phyloP scores from a whole-genome alignment of 805 yeast genomes.

The Kazachstania bromeliacearum region DNA sequence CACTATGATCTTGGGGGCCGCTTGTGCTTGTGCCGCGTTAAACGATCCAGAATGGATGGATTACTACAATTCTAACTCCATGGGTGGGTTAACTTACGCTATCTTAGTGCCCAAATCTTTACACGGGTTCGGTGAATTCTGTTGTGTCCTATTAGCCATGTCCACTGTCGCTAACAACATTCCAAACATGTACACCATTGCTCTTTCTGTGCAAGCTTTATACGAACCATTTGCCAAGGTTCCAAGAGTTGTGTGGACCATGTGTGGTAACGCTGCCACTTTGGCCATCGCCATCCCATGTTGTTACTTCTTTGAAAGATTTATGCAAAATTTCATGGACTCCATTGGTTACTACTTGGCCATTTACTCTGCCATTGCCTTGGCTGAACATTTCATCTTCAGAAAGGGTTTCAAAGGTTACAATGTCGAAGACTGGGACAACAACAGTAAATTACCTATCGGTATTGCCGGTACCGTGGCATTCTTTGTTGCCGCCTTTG shows the following conservation, averaged over 20 bases:
- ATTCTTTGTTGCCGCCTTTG: constrained; percentile 74
- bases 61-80: constrained; percentile 42
- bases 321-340: constrained; percentile 81
- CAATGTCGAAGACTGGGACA: constrained; percentile 51
- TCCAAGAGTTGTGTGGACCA: constrained; percentile 78
- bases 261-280: constrained; percentile 61
- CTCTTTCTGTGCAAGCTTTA: constrained; percentile 73
- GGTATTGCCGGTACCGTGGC: constrained; percentile 74
- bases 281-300: constrained; percentile 86
- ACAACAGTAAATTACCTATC: constrained; percentile 49
- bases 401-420: constrained; percentile 53
- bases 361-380: constrained; percentile 62
- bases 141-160: constrained; percentile 72
- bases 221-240: constrained; percentile 63
- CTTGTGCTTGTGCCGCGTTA: constrained; percentile 59
- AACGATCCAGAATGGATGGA: constrained; percentile 37
- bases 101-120: constrained; percentile 68
- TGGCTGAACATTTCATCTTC: constrained; percentile 75
- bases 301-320: constrained; percentile 57
- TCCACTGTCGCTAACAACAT: constrained; percentile 85
- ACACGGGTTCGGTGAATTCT: constrained; percentile 82
- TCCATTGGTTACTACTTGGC: constrained; percentile 87
- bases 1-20: constrained; percentile 76
- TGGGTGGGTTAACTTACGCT: constrained; percentile 78
- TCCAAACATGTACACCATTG: constrained; percentile 88